Evolutionary conservation across 352 stramenopile species (phyloP), one percentile per base, ranked within the genome.

Genomic region (Pythium plurisporium): DNA sequence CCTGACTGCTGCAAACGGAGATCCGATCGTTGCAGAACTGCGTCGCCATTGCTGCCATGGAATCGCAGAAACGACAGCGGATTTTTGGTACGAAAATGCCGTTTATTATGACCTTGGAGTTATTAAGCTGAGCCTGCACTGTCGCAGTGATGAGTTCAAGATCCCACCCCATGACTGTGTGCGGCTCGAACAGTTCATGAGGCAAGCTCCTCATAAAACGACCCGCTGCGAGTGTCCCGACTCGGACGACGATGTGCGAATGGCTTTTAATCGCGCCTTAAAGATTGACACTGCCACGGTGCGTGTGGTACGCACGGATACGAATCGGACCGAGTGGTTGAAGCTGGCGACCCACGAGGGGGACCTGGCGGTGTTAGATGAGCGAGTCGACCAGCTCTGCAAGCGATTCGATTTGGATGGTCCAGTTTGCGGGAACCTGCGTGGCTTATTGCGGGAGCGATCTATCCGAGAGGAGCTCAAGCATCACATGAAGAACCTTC

Each of bases 41-140:
- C 65, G 65, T 30, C 60, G 36, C 19, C 41, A 53, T 19, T 72
- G 65, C 52, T 67, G 65, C 31, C 41, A 54, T 9, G 49, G 50
- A 17, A 31, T 59, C n/a, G 5, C 20, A 12, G 22, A 57, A 1
- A 60, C 45, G 7, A 29, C 59, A 8, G 14, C 11, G 6, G 17
- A 36, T n/a, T 72, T 72, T 14, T 72, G 65, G 63, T 70, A 27
- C 30, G 55, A 27, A 6, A 12, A 5, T 31, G 22, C 4, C 7
- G 19, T 41, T 37, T 27, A 37, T 8, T 6, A 29, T 25, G 0
- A 12, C 23, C 27, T n/a, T 11, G 30, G 8, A 29, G 17, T 14
- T 29, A 26, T 55, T 48, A 30, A 37, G 23, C 9, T 10, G 5
- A 7, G 4, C 31, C 45, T 8, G 33, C 11, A 22, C 47, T n/a